These are phyloP conservation scores for Cokeromyces recurvatus DNA, from an alignment of 371 early-diverging fungal species.

Conservation along the genomic window DNA sequence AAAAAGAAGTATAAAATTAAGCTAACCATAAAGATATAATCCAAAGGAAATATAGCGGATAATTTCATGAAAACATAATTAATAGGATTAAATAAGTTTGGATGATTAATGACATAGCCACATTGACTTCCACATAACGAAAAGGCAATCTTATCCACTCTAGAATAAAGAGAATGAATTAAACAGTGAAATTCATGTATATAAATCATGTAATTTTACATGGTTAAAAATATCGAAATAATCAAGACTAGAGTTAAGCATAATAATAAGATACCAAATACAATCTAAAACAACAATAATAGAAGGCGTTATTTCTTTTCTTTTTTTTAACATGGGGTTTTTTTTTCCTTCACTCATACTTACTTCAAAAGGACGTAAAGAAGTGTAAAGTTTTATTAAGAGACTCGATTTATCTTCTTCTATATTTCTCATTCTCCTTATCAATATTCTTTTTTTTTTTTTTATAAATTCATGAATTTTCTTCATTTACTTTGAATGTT, in stretches of 20 bases:
- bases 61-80: slow-evolving; percentile 54
- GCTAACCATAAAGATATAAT: slow-evolving; percentile 58
- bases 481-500: too few species aligned
- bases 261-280: slow-evolving; percentile 31
- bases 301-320: slow-evolving; percentile 1
- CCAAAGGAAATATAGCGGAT: slow-evolving; percentile 55
- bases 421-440: slow-evolving; percentile 26
- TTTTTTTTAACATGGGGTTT: too few species aligned
- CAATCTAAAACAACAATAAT: slow-evolving; percentile 15
- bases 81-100: slow-evolving; percentile 59
- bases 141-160: slow-evolving; percentile 50
- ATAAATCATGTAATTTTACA: slow-evolving; percentile 26
- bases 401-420: slow-evolving; percentile 25
- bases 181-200: background rate
- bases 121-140: slow-evolving; percentile 63
- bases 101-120: slow-evolving; percentile 59
- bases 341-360: slow-evolving; percentile 1
- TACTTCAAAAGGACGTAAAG: slow-evolving; percentile 44
- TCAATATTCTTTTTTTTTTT: too few species aligned
- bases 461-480: too few species aligned
- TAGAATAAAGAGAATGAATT: slow-evolving; percentile 2
- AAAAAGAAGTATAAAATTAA: slow-evolving; percentile 60
- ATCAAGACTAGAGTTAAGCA: slow-evolving; percentile 30
- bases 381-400: slow-evolving; percentile 20
- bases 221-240: slow-evolving; percentile 51